phyloP scores from a whole-genome alignment of 2,329 filamentous ascomycete genomes.

The Berkeleyomyces rouxiae region DNA sequence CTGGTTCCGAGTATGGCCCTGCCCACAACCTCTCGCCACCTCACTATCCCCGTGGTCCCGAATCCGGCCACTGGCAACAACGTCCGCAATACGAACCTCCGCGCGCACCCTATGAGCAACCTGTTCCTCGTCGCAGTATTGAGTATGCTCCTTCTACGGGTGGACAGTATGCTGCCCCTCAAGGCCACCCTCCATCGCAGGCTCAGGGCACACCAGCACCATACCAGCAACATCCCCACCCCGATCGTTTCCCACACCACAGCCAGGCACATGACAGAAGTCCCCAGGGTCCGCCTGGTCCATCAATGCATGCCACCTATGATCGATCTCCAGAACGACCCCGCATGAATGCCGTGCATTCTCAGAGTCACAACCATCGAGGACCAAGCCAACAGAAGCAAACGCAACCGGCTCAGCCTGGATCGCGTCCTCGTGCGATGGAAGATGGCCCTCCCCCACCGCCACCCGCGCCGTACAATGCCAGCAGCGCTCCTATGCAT shows the following conservation, averaged over 20 bases:
- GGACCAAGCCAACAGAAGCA: slow-evolving; percentile 21
- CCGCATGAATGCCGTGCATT: slow-evolving; percentile 17
- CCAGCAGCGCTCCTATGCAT: neutral
- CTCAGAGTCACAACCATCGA: slow-evolving; percentile 19
- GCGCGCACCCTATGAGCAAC: slow-evolving; percentile 27
- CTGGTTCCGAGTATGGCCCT: slow-evolving; percentile 8
- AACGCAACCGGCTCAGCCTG: slow-evolving; percentile 8
- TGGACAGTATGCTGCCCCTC: slow-evolving; percentile 22
- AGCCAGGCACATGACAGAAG: slow-evolving; percentile 22
- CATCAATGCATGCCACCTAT: slow-evolving; percentile 15
- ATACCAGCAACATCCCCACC: slow-evolving; percentile 25
- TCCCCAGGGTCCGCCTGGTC: slow-evolving; percentile 16
- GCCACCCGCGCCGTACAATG: slow-evolving; percentile 31
- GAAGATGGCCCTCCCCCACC: slow-evolving; percentile 33
- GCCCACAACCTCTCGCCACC: slow-evolving; percentile 5
- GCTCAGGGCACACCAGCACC: slow-evolving; percentile 16
- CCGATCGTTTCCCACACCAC: slow-evolving; percentile 16
- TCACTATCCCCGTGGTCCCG: slow-evolving; percentile 10
- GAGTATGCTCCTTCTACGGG: slow-evolving; percentile 20
- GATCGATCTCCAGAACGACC: slow-evolving; percentile 18
- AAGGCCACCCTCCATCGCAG: slow-evolving; percentile 13
- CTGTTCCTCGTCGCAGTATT: slow-evolving; percentile 18
- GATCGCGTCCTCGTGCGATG: slow-evolving; percentile 22
- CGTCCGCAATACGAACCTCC: slow-evolving; percentile 25
- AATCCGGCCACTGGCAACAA: slow-evolving; percentile 8